Evolutionary conservation across 257 asterid species (phyloP).

Genomic region (Asclepias syriaca): DNA sequence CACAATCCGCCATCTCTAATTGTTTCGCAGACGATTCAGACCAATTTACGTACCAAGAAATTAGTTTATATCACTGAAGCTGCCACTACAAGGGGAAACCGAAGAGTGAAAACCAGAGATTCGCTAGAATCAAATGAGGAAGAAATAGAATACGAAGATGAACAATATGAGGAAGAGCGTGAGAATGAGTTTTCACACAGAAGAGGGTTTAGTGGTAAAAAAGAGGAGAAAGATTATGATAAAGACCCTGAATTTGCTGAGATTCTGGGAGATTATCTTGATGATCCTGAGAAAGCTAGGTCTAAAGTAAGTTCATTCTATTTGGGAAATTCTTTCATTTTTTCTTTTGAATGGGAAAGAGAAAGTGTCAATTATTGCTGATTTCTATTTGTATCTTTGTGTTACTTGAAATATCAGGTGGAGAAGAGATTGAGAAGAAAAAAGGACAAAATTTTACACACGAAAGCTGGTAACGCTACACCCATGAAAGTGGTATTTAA

Average conservation of each 20-base stretch:
- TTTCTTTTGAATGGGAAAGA: neutral
- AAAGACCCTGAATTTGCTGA: slow-evolving; percentile 91
- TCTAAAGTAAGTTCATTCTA: slow-evolving; percentile 47
- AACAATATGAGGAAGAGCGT: slow-evolving; percentile 25
- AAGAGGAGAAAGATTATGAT: slow-evolving; percentile 62
- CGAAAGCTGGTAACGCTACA: slow-evolving; percentile 71
- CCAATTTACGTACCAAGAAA: slow-evolving; percentile 14
- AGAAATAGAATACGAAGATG: slow-evolving; percentile 24
- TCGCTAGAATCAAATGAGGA: slow-evolving; percentile 17
- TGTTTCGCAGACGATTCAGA: slow-evolving; percentile 11
- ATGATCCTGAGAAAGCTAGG: slow-evolving; percentile 80
- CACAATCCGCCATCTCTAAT: slow-evolving; percentile 18
- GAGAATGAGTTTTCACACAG: slow-evolving; percentile 30
- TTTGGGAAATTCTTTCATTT: neutral
- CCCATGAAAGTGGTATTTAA: slow-evolving; percentile 72
- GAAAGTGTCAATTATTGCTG: neutral
- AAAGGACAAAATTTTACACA: slow-evolving; percentile 70
- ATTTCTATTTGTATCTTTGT: neutral
- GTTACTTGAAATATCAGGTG: slow-evolving; percentile 45
- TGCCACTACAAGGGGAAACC: neutral
- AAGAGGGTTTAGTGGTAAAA: slow-evolving; percentile 40
- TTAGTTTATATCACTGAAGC: slow-evolving; percentile 13
- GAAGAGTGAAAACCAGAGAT: slow-evolving; percentile 23
- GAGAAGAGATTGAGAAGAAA: slow-evolving; percentile 92
- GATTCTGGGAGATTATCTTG: slow-evolving; percentile 67